Percentiles rank a stretch among this genome's conserved stretches.
phyloP scores from a whole-genome alignment of 192 early-diverging fungal species.

The Pilaira anomala region DNA sequence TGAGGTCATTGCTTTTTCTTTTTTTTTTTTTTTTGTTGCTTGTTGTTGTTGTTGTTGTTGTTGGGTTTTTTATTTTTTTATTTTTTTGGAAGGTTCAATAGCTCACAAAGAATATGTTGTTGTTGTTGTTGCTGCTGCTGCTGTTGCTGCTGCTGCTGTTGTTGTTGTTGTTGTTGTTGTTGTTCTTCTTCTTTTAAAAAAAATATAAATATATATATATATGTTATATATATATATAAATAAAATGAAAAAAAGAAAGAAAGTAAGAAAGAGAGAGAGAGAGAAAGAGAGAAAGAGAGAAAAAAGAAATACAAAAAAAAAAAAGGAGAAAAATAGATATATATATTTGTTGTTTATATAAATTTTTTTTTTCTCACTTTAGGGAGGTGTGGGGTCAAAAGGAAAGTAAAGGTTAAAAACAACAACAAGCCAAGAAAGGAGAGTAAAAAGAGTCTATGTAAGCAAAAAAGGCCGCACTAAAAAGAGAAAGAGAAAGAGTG shows the following conservation, averaged over 20 bases:
- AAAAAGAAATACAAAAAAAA: conserved; percentile 7
- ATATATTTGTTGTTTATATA: neutral
- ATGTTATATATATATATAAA: conserved; percentile 3
- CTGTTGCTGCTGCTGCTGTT: neutral
- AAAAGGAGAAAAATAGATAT: conserved; percentile 1
- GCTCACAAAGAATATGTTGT: too few relatives aligned
- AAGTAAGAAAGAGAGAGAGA: neutral
- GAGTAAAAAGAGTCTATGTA: neutral
- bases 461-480: neutral
- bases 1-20: conserved; percentile 5
- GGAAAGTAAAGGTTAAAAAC: neutral
- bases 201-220: neutral
- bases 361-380: neutral
- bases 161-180: neutral
- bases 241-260: neutral
- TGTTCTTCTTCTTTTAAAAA: too few relatives aligned
- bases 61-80: too few relatives aligned
- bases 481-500: neutral
- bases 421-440: too few relatives aligned
- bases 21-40: too few relatives aligned
- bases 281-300: neutral
- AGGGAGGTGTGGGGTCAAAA: neutral
- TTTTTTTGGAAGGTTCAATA: too few relatives aligned
- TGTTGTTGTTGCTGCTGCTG: neutral
- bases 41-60: neutral